Percentiles rank a stretch among this genome's conserved stretches.
These are phyloP conservation scores for Naganishia randhawae DNA, from an alignment of 768 basidiomycete species.

Conservation along the genomic window DNA sequence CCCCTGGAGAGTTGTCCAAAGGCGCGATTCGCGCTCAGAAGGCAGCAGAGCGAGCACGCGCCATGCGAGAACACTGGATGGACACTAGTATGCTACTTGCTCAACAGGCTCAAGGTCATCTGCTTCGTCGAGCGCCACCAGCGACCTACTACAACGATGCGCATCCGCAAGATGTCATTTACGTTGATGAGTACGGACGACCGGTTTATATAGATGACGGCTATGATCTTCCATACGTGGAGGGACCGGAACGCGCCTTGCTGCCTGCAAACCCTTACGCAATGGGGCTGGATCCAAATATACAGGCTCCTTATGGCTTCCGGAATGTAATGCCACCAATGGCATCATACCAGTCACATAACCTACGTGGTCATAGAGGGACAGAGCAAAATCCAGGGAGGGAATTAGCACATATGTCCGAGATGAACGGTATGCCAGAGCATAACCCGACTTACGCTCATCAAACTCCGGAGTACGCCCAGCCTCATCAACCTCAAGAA, in stretches of 20 bases:
- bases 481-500: conserved; percentile 1
- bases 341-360: background rate
- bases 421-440: background rate
- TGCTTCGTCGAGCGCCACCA: conserved; percentile 4
- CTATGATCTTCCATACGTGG: conserved; percentile 17
- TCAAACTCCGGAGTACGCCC: background rate
- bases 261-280: background rate
- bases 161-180: background rate
- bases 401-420: background rate
- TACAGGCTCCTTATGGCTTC: background rate
- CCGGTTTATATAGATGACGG: conserved; percentile 15
- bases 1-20: conserved; percentile 48
- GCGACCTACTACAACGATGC: background rate
- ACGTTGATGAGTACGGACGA: conserved; percentile 19
- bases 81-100: conserved; percentile 39
- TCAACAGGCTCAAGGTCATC: conserved; percentile 8
- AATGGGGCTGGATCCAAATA: background rate
- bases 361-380: background rate
- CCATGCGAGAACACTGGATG: conserved; percentile 45
- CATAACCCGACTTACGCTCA: conserved; percentile 2
- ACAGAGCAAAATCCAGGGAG: background rate
- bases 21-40: conserved; percentile 47
- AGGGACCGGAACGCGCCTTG: background rate
- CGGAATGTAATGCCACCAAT: background rate
- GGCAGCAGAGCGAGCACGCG: conserved; percentile 43